Base-by-base conservation (phyloP, 352 stramenopile species). In the Peronosclerospora sorghi region DNA sequence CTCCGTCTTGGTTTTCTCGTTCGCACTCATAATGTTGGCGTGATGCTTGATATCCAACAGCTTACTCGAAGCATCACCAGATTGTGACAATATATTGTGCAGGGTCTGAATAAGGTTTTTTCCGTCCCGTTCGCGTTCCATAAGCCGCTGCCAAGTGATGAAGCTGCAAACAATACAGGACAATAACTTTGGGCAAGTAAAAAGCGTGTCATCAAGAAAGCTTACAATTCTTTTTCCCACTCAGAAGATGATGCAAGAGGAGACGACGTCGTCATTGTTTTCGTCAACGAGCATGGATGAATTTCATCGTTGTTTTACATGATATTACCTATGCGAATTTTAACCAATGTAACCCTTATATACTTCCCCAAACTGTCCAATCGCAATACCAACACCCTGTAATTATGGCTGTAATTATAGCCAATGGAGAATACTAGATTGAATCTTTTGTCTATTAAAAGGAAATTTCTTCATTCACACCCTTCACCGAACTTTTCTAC, bases 131-230 rank as follows among this genome's bases (percentile, higher is more conserved):
- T 56, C 46, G 3, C 42, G 52, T 44, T 71, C 56, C 53, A 71
- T 64, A 12, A 71, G 53, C 27, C 54, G 23, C 35, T 67, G n/a
- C 61, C 61, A 71, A 27, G 55, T 63, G 3, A 26, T 51, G 15
- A 67, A 54, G 45, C 57, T 67, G 39, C 41, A 45, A 15, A 2
- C 8, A 35, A n/a, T 19, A 17, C n/a, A 7, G 10, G 15, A 17
- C 3, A 17, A 17, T n/a, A 19, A 9, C 10, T 35, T 35, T 8
- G 30, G 9, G 13, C 30, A 1, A 19, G 13, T 35, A 2, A 13
- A n/a, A 7, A 3, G 9, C 21, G 12, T 17, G 13, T 18, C 2
- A 15, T 17, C 8, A 8, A 15, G 12, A 12, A 21, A 15, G 4
- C 57, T 26, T 39, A 66, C 57, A 66, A 66, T 2, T 58, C 48